Evolutionary conservation across 176 grass and related monocot genomes (phyloP).

Genomic region (Paspalum vaginatum): DNA sequence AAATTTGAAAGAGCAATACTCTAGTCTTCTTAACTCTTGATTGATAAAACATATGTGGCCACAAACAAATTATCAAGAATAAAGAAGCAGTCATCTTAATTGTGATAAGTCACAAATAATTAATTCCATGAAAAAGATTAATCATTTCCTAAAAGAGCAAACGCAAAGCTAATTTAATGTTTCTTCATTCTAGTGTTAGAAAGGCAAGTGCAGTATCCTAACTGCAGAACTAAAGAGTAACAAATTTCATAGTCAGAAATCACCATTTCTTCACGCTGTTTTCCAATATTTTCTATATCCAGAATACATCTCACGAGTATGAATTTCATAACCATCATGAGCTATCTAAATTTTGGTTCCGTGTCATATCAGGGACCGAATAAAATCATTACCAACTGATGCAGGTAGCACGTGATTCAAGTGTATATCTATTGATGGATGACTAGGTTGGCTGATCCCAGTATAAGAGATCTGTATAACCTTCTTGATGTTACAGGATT

Average conservation of each 20-base stretch:
- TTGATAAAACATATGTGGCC: neutral
- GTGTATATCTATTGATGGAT: neutral
- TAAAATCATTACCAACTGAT: no score
- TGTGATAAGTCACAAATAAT: neutral
- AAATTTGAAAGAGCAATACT: neutral
- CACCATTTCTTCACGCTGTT: neutral
- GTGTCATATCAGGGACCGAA: neutral
- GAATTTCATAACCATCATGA: neutral
- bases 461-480: no score
- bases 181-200: neutral
- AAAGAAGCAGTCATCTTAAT: slow-evolving; percentile 5
- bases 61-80: slow-evolving; percentile 1
- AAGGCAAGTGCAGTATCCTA: neutral
- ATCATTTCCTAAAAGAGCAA: neutral
- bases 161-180: neutral
- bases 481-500: neutral
- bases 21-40: neutral
- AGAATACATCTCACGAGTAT: neutral
- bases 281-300: neutral
- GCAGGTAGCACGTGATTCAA: neutral
- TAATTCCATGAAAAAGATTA: neutral
- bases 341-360: neutral
- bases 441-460: neutral
- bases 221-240: neutral
- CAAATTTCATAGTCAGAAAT: neutral